Base-by-base conservation (phyloP, 257 asterid genomes). In the Lantana camara region DNA sequence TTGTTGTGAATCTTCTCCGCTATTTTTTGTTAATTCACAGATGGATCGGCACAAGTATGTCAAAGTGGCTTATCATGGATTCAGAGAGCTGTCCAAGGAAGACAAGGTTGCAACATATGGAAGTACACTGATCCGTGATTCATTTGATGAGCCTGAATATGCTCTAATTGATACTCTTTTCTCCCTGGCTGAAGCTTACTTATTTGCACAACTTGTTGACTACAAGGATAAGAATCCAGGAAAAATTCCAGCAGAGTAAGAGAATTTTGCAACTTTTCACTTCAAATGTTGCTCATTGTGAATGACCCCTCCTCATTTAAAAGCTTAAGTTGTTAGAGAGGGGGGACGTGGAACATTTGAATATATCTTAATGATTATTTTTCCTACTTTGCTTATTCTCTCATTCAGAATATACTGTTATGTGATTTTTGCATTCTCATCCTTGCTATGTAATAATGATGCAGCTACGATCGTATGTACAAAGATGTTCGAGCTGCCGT, bases 31-130 rank as follows among this genome's bases (percentile, higher is more conserved):
- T 62, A 30, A 61, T 46, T 68, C 57, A 22, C 79, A 94, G 97
- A 94, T 94, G 99, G 99, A 94, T 68, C 77, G 96, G 35, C 99
- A 94, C 87, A 90, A 94, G 61, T 90, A 90, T 66, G 99, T 94
- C 22, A 94, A 94, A 76, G 95, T 94, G 75, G 96, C 97, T 62
- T 90, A 90, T 77, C 99, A 90, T 82, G 99, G 97, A 66, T 90
- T 88, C 68, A 78, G 70, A 72, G 97, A 90, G 73, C 72, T 94
- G 80, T 79, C 93, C 1, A 94, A 94, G 78, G 96, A 94, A 77
- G 96, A 86, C 22, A 94, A 91, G 86, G 97, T 85, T 45, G 84
- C 96, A 44, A 63, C 96, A 9, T 94, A 94, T 50, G 97, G 96
- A 42, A 94, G 77, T 74, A 79, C 83, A 70, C 81, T 94, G 75